Base-by-base conservation (phyloP, 164 flowering plant species). In the Umbellularia californica region DNA sequence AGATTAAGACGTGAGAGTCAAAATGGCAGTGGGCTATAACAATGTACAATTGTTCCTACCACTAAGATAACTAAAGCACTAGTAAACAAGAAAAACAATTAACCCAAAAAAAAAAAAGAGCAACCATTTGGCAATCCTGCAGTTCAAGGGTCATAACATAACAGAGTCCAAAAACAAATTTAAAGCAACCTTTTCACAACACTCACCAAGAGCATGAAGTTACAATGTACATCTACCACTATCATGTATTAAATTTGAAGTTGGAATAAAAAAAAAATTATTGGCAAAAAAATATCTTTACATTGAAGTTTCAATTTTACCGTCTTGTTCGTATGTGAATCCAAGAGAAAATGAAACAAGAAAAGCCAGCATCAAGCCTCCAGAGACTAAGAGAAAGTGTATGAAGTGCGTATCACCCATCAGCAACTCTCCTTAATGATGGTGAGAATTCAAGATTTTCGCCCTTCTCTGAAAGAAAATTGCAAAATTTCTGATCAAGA, bases 251-350 rank as follows among this genome's bases (percentile, higher is more conserved):
- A 64, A 64, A 41, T 7, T 6, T 41, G 47, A 41, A 41, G 47
- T 41, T 41, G 10, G 47, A 41, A 41, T 35, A 35, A 41, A 41
- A 41, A 41, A 41, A 6, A 41, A 5, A 5, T 41, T 9, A 5
- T 41, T 9, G 47, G 47, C 11, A 41, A 41, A 41, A 41, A 41
- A 41, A 41, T 41, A 41, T 55, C 60, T 55, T 55, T 1, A 55
- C 60, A 66, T 17, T 71, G 14, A 50, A 71, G 74, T 55, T 66
- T 47, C 24, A 55, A 25, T 35, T 24, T 79, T 79, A 79, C 82
- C 82, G 19, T 79, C 82, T 73, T 70, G 70, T 0, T 65, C 51
- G 15, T 76, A 70, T 15, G 82, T 79, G 67, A 50, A 73, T 28
- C 82, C 82, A 55, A 28, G 33, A 15, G 77, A 25, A 65, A 72